Percentiles rank a stretch among this genome's conserved stretches.
Evolutionary conservation across 2,329 filamentous ascomycete species (phyloP).

Genomic region (Trichoderma hamatum): DNA sequence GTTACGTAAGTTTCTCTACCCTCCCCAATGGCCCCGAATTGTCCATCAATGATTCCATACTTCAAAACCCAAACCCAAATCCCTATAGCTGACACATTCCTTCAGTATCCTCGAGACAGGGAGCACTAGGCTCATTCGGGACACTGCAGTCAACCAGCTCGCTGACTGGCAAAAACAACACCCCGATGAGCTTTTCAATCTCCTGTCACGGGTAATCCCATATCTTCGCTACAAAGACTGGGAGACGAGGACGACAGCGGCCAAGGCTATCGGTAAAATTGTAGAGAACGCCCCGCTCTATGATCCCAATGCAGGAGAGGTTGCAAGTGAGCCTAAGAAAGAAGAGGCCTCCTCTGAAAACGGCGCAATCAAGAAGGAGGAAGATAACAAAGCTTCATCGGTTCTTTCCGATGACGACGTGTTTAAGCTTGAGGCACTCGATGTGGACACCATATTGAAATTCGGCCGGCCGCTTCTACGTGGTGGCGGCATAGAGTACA

Average conservation of each 20-base stretch:
- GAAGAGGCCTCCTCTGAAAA: constrained; percentile 42
- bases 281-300: constrained; percentile 84
- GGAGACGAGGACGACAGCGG: constrained; percentile 92
- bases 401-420: constrained; percentile 59
- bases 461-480: constrained; percentile 83
- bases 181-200: constrained; percentile 94
- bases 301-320: constrained; percentile 82
- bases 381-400: constrained; percentile 57
- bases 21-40: neutral
- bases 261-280: constrained; percentile 92
- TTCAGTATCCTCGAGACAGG: constrained; percentile 90
- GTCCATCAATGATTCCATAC: neutral
- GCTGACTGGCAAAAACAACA: constrained; percentile 98
- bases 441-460: constrained; percentile 78
- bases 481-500: constrained; percentile 84
- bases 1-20: constrained; percentile 71
- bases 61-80: neutral
- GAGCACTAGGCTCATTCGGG: constrained; percentile 92
- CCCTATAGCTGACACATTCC: neutral
- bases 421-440: constrained; percentile 72
- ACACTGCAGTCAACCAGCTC: constrained; percentile 94
- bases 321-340: constrained; percentile 47
- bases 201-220: constrained; percentile 90
- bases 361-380: constrained; percentile 61
- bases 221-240: constrained; percentile 94